Conservation (phyloP, 768 basidiomycete species). For the Rhodotorula graminis region DNA sequence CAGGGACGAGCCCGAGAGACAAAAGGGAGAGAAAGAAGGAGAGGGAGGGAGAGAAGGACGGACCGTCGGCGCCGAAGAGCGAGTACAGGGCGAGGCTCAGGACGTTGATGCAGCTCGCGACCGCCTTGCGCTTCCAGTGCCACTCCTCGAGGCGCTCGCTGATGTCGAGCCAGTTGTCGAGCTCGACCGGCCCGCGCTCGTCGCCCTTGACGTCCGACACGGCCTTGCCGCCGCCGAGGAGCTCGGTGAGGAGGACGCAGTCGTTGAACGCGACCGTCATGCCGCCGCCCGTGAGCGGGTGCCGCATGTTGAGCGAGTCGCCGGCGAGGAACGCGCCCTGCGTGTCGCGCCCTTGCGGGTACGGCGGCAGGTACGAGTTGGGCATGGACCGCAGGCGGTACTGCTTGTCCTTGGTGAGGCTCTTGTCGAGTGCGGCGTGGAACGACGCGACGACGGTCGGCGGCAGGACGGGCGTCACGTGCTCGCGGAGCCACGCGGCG, state of each 20-base stretch:
- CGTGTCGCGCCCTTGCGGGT: conserved; percentile 58
- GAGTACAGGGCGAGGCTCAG: conserved; percentile 89
- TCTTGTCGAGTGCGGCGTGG: conserved; percentile 63
- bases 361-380: conserved; percentile 82
- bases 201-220: conserved; percentile 30
- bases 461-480: conserved; percentile 79
- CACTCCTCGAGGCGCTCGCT: conserved; percentile 58
- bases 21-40: neutral
- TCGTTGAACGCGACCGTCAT: conserved; percentile 96
- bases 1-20: neutral
- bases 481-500: conserved; percentile 64
- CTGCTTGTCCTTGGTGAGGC: conserved; percentile 7
- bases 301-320: conserved; percentile 98
- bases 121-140: conserved; percentile 80
- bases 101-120: conserved; percentile 83
- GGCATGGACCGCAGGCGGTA: conserved; percentile 85
- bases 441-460: conserved; percentile 63
- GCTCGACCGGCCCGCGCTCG: conserved; percentile 37
- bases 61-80: conserved; percentile 87
- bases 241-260: conserved; percentile 63
- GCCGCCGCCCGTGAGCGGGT: conserved; percentile 91
- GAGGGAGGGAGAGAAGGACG: conserved; percentile 44
- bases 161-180: conserved; percentile 49
- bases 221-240: conserved; percentile 51
- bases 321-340: conserved; percentile 79